phyloP scores from a whole-genome alignment of 2,329 filamentous ascomycete species.

The Ceratocystis alfenasii region DNA sequence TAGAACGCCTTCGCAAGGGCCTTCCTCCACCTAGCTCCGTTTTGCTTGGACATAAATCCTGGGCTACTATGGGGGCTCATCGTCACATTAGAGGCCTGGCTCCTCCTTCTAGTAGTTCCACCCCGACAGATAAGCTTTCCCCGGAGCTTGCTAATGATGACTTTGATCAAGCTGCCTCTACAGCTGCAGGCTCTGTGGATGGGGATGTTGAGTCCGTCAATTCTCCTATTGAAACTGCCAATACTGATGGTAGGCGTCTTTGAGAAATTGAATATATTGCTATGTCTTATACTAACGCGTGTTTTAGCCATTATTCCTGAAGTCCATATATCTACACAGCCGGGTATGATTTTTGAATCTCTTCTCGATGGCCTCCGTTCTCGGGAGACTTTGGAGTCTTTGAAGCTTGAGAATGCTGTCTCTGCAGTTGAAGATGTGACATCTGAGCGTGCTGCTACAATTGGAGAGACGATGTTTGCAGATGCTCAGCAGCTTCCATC shows the following conservation, averaged over 20 bases:
- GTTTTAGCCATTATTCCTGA: not conserved
- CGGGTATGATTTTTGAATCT: not conserved
- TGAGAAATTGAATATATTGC: no score
- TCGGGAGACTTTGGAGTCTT: not conserved
- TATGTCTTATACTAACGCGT: not conserved
- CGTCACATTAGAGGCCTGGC: slow-evolving; percentile 7
- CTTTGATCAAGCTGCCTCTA: not conserved
- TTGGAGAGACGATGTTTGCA: not conserved
- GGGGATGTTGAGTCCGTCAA: not conserved
- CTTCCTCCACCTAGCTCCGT: slow-evolving; percentile 4
- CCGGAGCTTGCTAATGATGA: not conserved
- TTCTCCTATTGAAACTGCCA: not conserved
- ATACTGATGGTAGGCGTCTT: not conserved
- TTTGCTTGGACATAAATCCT: slow-evolving; percentile 7
- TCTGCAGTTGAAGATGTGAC: not conserved
- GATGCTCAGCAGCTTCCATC: not conserved
- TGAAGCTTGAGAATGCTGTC: not conserved
- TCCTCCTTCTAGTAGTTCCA: not conserved
- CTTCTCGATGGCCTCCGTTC: not conserved
- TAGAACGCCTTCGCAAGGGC: not conserved
- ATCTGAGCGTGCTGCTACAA: not conserved
- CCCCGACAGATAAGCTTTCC: not conserved
- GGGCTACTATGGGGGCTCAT: not conserved
- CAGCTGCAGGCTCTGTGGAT: not conserved
- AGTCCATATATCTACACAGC: not conserved